Conservation (phyloP, 176 grass and related monocot species). For the Ananas comosus region DNA sequence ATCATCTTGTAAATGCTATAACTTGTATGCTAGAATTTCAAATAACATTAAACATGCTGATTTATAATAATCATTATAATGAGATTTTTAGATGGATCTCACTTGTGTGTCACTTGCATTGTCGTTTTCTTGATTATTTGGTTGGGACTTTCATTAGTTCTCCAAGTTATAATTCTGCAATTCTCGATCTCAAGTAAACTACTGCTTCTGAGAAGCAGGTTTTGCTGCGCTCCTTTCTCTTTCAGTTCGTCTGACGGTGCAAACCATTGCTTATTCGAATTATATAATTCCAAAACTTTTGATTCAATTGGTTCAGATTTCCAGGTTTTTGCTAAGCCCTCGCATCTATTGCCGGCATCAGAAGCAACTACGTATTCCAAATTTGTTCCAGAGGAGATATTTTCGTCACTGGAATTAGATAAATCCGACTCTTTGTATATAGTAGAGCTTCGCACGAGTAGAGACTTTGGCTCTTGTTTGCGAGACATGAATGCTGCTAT, state of each 20-base stretch:
- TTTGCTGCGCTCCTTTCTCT: background rate
- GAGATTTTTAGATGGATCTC: background rate
- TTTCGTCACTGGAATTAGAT: constrained; percentile 38
- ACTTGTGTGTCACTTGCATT: no score
- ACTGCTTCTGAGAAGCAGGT: no score
- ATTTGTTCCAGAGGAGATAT: constrained; percentile 36
- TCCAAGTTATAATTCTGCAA: background rate
- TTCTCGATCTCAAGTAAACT: constrained; percentile 2
- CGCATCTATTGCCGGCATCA: constrained; percentile 43
- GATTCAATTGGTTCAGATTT: constrained; percentile 40
- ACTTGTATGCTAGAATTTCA: background rate
- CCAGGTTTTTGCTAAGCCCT: constrained; percentile 50
- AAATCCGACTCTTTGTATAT: constrained; percentile 58
- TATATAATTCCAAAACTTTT: constrained; percentile 11
- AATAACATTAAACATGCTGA: background rate
- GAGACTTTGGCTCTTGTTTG: constrained; percentile 68
- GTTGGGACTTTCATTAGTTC: background rate
- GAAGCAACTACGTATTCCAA: constrained; percentile 35
- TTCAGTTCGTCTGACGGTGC: background rate
- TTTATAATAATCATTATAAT: background rate
- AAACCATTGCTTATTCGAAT: background rate
- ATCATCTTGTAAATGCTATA: background rate
- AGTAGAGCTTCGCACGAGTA: constrained; percentile 61
- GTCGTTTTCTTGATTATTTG: background rate
- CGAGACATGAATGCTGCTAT: constrained; percentile 52